Percentiles rank a stretch among this genome's conserved stretches.
phyloP scores from a whole-genome alignment of 2,329 filamentous ascomycete genomes.

The Scedosporium apiospermum region DNA sequence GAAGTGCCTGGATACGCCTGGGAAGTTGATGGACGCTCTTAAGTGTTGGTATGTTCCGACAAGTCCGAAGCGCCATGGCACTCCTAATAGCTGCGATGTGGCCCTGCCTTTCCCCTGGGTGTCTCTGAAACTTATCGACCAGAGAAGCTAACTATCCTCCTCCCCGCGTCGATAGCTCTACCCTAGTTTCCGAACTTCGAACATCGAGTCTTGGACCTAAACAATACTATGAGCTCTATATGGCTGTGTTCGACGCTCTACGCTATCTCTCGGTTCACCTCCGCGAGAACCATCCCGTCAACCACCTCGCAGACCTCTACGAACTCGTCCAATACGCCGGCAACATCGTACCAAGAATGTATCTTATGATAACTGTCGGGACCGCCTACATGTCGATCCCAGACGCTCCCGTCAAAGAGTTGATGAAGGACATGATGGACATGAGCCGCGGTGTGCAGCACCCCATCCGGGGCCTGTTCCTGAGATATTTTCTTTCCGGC shows the following conservation, averaged over 20 bases:
- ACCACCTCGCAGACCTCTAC: constrained; percentile 96
- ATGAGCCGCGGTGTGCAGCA: constrained; percentile 98
- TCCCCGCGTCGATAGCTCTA: constrained; percentile 55
- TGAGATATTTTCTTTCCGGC: constrained; percentile 92
- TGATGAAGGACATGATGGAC: constrained; percentile 99
- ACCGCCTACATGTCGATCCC: constrained; percentile 99
- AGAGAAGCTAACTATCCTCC: not conserved
- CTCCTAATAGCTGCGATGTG: not conserved
- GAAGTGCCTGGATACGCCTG: constrained; percentile 91
- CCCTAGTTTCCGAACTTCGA: constrained; percentile 93
- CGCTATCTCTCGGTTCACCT: constrained; percentile 94
- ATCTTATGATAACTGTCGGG: constrained; percentile 98
- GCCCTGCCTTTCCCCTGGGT: not conserved
- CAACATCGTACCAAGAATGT: constrained; percentile 91
- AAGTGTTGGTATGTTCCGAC: constrained; percentile 87
- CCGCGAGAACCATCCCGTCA: constrained; percentile 92
- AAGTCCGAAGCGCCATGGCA: not conserved
- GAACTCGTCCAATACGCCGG: constrained; percentile 97
- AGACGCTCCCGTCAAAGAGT: constrained; percentile 96
- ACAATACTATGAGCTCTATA: constrained; percentile 99
- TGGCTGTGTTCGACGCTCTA: constrained; percentile 96
- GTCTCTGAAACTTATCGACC: constrained; percentile 5
- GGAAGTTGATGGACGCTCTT: constrained; percentile 98
- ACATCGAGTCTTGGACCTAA: constrained; percentile 97
- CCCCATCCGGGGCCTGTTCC: constrained; percentile 86